Percentiles rank a stretch among this genome's conserved stretches.
Evolutionary conservation across 169 alveolate species (phyloP).

Genomic region (Plasmodium yoelii): DNA sequence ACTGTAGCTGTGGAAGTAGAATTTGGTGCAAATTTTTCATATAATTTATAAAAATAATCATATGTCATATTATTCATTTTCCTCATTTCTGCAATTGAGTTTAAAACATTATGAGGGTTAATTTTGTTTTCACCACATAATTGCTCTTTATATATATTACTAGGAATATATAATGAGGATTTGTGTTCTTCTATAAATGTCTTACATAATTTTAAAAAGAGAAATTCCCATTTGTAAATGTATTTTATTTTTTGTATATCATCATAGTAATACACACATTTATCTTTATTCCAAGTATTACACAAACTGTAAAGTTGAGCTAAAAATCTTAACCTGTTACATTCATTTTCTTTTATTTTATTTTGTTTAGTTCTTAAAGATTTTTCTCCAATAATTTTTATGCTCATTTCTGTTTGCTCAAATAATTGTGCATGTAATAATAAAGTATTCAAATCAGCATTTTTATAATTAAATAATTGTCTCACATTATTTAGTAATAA

Average conservation of each 20-base stretch:
- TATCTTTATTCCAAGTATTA: slow-evolving; percentile 10
- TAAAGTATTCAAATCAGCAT: slow-evolving; percentile 8
- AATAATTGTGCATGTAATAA: slow-evolving; percentile 54
- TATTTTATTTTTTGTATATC: slow-evolving; percentile 37
- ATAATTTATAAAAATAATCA: slow-evolving; percentile 59
- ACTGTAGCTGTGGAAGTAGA: no score
- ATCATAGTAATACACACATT: slow-evolving; percentile 18
- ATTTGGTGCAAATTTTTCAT: slow-evolving; percentile 26
- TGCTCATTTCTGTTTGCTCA: slow-evolving; percentile 59
- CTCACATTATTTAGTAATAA: slow-evolving; percentile 40
- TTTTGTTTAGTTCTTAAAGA: slow-evolving; percentile 12
- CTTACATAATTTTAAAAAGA: slow-evolving; percentile 53
- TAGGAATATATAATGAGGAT: background rate
- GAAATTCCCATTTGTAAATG: slow-evolving; percentile 35
- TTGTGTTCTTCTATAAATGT: slow-evolving; percentile 3
- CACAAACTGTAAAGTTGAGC: slow-evolving; percentile 34
- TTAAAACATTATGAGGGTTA: slow-evolving; percentile 7
- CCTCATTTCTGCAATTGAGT: slow-evolving; percentile 19
- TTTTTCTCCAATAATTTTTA: slow-evolving; percentile 43
- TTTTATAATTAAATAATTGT: slow-evolving; percentile 35
- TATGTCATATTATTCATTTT: slow-evolving; percentile 38
- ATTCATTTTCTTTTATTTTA: slow-evolving; percentile 38
- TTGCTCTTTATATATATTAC: background rate
- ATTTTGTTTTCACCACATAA: background rate
- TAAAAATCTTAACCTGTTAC: slow-evolving; percentile 15